Evolutionary conservation across 306 rosid species (phyloP).

Genomic region (Lathyrus aphaca): DNA sequence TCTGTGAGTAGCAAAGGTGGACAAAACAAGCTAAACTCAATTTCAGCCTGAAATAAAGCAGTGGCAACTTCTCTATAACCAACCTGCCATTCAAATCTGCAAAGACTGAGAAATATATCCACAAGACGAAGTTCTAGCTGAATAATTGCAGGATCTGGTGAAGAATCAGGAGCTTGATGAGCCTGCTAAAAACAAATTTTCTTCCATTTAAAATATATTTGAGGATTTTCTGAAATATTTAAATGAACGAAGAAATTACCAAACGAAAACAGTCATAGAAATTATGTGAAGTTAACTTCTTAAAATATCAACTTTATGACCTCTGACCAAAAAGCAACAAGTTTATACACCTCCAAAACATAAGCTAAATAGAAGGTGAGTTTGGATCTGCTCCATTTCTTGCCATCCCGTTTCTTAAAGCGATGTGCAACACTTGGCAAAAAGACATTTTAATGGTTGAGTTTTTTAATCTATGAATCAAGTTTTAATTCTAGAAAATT

Average conservation of each 20-base stretch:
- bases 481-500: too few species aligned
- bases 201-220: slow-evolving; percentile 21
- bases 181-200: slow-evolving; percentile 52
- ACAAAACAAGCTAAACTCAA: slow-evolving; percentile 87
- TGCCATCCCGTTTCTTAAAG: too few species aligned
- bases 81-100: slow-evolving; percentile 94
- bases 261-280: slow-evolving; percentile 29
- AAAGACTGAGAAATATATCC: slow-evolving; percentile 82
- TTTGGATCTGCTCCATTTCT: too few species aligned
- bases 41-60: slow-evolving; percentile 94
- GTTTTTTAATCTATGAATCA: too few species aligned
- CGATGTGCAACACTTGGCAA: too few species aligned
- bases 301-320: slow-evolving; percentile 32
- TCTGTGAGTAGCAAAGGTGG: slow-evolving; percentile 82
- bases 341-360: slow-evolving; percentile 32
- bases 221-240: slow-evolving; percentile 12
- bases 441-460: too few species aligned
- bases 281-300: slow-evolving; percentile 19
- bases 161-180: slow-evolving; percentile 49
- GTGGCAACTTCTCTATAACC: slow-evolving; percentile 92
- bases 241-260: neutral
- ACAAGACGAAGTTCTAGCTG: slow-evolving; percentile 91
- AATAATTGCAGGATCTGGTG: slow-evolving; percentile 58
- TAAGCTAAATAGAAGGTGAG: slow-evolving; percentile 26
- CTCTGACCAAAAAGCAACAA: slow-evolving; percentile 30